Conservation (phyloP, 2,329 filamentous ascomycete genomes). For the Colletotrichum chlorophyti region DNA sequence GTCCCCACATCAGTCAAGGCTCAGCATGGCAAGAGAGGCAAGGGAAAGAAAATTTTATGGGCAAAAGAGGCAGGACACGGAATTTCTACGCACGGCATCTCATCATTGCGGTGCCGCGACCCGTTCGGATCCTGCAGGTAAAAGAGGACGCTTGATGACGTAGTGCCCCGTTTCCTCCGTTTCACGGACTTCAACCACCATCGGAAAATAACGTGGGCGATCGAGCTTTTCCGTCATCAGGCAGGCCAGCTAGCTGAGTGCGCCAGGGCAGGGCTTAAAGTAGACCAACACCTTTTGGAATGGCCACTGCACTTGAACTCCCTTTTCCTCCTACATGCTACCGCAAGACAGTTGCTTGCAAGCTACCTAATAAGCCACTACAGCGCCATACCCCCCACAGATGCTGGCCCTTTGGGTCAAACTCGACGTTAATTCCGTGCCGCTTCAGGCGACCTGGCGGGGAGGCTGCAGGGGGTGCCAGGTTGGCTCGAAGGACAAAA, state of each 20-base stretch:
- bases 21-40: background rate
- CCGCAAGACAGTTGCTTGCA: too few species aligned
- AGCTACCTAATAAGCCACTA: too few species aligned
- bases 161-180: conserved; percentile 26
- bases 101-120: conserved; percentile 1
- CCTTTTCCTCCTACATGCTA: too few species aligned
- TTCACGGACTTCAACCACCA: conserved; percentile 24
- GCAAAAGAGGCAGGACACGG: conserved; percentile 7
- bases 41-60: background rate
- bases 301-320: too few species aligned
- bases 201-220: conserved; percentile 22
- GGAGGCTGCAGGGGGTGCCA: conserved; percentile 1
- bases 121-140: conserved; percentile 18
- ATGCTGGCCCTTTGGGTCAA: conserved; percentile 1
- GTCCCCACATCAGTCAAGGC: background rate
- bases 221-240: conserved; percentile 21
- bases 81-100: conserved; percentile 23
- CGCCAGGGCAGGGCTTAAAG: conserved; percentile 9
- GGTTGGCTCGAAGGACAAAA: background rate
- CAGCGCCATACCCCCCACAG: conserved; percentile 21
- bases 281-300: too few species aligned
- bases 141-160: conserved; percentile 27
- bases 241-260: too few species aligned
- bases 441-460: conserved; percentile 16
- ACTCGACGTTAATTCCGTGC: conserved; percentile 1